Base-by-base conservation (phyloP, 2,329 filamentous ascomycete species). In the Apiospora aurea region DNA sequence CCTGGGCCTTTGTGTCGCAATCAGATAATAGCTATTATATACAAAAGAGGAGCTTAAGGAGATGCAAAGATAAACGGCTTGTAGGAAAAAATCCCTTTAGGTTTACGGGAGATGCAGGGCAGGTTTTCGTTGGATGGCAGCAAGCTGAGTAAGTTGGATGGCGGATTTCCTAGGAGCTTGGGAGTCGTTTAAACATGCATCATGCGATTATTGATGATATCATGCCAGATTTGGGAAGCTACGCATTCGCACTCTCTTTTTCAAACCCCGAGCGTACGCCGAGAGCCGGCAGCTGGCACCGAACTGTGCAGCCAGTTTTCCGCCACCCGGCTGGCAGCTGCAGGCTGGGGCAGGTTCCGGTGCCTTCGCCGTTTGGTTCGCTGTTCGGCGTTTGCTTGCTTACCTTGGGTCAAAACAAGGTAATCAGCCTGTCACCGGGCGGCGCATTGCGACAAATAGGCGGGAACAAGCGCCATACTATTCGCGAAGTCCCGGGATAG, bases 381-480 rank as follows among this genome's bases (percentile, higher is more conserved):
- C 29, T n/a, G 11, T 41, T 38, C 57, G 34, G 57, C 18, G 18
- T 41, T 64, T 64, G 29, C 8, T 64, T 64, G 57, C 57, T 64
- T 64, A 64, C 57, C 57, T 38, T 18, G 41, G 21, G 1, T 21
- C n/a, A 61, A 64, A 64, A n/a, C 57, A 64, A 41, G 29, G 34
- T 11, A 64, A 41, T 21, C 29, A 61, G n/a, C 34, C 53, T n/a
- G 53, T 21, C 16, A 38, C 29, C 29, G 53, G 49, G 53, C 29
- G 53, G 53, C 53, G 53, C 29, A 61, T 61, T 64, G 34, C 57
- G 57, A 64, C 46, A 38, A 61, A 21, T 34, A 61, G 53, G 53
- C 53, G 53, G 53, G 34, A 64, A 64, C 57, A 64, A 41, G 57
- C 57, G 57, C 57, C 18, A 38, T 21, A 64, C 41, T n/a, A 4